Evolutionary conservation across 495 filamentous ascomycete species (phyloP).

Genomic region (Penicillium mononematosum): DNA sequence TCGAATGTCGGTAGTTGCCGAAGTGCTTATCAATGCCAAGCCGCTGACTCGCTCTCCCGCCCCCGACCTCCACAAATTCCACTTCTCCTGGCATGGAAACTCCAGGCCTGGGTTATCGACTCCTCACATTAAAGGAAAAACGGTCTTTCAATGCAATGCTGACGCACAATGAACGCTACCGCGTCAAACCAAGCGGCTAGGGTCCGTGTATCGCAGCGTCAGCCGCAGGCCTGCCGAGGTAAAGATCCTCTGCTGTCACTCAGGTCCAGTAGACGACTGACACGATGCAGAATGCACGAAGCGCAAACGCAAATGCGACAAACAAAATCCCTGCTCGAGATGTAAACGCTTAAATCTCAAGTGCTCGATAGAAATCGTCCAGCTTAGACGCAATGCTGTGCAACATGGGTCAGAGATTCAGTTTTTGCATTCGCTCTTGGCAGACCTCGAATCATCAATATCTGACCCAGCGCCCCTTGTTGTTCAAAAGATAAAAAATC

Average conservation of each 20-base stretch:
- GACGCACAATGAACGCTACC: slow-evolving; percentile 5
- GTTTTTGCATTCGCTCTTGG: slow-evolving; percentile 28
- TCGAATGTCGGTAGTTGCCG: background rate
- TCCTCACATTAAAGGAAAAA: background rate
- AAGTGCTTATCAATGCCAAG: slow-evolving; percentile 7
- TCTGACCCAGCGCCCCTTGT: slow-evolving; percentile 13
- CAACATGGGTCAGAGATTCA: slow-evolving; percentile 34
- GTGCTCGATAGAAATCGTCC: slow-evolving; percentile 33
- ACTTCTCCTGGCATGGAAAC: slow-evolving; percentile 2
- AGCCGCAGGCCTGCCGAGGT: slow-evolving; percentile 36
- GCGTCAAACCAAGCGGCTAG: slow-evolving; percentile 12
- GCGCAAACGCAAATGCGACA: slow-evolving; percentile 35
- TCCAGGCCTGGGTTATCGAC: background rate
- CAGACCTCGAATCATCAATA: slow-evolving; percentile 22
- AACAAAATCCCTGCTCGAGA: slow-evolving; percentile 32
- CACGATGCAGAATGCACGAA: slow-evolving; percentile 30
- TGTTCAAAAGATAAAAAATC: slow-evolving; percentile 18
- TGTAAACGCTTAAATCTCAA: slow-evolving; percentile 30
- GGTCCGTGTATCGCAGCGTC: slow-evolving; percentile 33
- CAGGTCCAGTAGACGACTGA: slow-evolving; percentile 9
- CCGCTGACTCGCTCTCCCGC: background rate
- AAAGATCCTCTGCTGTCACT: slow-evolving; percentile 1
- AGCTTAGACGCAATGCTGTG: slow-evolving; percentile 26
- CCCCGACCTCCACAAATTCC: background rate
- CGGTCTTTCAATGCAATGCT: background rate